Evolutionary conservation across 2,329 filamentous ascomycete species (phyloP).

Genomic region (Colletotrichum sp.): DNA sequence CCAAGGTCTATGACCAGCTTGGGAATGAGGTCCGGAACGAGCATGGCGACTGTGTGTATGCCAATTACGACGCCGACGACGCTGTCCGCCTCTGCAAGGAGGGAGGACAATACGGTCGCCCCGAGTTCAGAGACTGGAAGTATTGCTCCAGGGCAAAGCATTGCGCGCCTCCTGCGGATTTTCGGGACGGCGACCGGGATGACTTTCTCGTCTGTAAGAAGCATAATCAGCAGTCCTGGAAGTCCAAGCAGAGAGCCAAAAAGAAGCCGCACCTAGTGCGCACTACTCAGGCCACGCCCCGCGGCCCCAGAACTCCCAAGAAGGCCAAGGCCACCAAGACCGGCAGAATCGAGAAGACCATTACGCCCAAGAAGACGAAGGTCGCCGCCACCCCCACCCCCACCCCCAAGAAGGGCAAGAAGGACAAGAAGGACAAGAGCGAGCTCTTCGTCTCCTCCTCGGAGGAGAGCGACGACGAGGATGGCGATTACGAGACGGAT

Average conservation of each 20-base stretch:
- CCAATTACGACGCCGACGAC: not conserved
- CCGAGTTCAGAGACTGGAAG: not conserved
- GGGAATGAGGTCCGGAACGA: not conserved
- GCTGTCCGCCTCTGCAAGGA: not conserved
- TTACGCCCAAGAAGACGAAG: not conserved
- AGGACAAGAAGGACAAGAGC: not conserved
- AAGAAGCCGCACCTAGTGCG: not conserved
- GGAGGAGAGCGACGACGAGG: not conserved
- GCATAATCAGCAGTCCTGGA: not conserved
- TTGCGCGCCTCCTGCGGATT: not conserved
- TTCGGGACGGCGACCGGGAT: not conserved
- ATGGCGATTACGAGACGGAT: not conserved
- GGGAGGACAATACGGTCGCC: not conserved
- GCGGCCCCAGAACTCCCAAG: not conserved
- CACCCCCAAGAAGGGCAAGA: not conserved
- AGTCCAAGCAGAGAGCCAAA: not conserved
- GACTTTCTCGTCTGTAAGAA: not conserved
- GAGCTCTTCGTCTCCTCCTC: not conserved
- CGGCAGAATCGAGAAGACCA: not conserved
- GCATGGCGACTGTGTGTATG: not conserved
- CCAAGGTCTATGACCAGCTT: not conserved
- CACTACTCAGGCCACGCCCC: not conserved
- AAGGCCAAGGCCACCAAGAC: not conserved
- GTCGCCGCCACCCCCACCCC: not conserved
- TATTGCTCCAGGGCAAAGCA: not conserved